Percentiles rank a stretch among this genome's conserved stretches.
These are phyloP conservation scores for Francoa sonchifolia DNA, from an alignment of 441 rosid species.

Conservation along the genomic window DNA sequence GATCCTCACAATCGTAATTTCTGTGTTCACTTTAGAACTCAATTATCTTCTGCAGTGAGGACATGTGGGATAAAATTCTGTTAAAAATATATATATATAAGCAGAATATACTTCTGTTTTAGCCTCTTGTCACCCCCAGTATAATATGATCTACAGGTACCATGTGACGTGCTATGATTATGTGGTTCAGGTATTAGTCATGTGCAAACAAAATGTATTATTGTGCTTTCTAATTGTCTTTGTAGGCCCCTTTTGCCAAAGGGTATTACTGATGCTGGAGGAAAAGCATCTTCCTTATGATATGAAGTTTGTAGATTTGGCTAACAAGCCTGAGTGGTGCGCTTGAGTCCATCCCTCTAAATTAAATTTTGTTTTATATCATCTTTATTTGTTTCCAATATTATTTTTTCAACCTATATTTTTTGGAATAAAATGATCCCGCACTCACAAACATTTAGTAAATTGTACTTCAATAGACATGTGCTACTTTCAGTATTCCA, in stretches of 20 bases:
- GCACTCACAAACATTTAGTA: background rate
- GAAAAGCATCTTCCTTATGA: slow-evolving; percentile 81
- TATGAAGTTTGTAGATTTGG: slow-evolving; percentile 71
- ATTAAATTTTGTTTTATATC: slow-evolving; percentile 1
- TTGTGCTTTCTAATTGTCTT: slow-evolving; percentile 6
- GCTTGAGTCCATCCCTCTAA: slow-evolving; percentile 2
- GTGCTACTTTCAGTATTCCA: background rate
- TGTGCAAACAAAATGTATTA: slow-evolving; percentile 1
- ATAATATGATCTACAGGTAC: background rate
- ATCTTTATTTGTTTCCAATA: background rate
- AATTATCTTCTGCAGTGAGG: no score
- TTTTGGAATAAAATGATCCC: background rate
- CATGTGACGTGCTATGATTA: background rate
- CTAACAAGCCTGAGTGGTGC: slow-evolving; percentile 86
- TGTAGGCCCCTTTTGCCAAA: slow-evolving; percentile 82
- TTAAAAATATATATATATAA: no score
- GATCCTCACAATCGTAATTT: no score
- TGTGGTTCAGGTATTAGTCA: background rate
- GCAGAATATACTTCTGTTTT: no score
- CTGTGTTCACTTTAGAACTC: no score
- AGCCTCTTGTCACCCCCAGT: no score
- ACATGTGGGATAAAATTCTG: no score
- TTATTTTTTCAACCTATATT: background rate
- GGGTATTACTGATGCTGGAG: slow-evolving; percentile 75
- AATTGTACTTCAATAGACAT: no score